A percentile compares a stretch with the other conserved stretches of the same genome.
Evolutionary conservation across 768 basidiomycete genomes (phyloP).

Genomic region (Russula sp.): DNA sequence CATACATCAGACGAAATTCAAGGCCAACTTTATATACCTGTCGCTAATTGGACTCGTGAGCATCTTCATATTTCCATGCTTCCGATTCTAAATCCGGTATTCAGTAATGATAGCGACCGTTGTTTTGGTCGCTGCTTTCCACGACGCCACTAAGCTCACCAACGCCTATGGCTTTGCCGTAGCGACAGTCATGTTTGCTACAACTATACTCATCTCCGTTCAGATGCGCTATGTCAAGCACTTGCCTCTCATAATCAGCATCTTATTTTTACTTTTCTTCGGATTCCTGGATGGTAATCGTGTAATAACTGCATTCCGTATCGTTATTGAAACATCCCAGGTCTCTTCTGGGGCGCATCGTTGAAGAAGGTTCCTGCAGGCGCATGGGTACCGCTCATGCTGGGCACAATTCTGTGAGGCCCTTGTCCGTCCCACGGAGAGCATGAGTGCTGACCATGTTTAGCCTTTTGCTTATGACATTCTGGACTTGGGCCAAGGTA

Average conservation of each 20-base stretch:
- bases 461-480: constrained; percentile 42
- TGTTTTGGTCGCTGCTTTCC: constrained; percentile 50
- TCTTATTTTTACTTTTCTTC: constrained; percentile 44
- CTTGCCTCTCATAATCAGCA: constrained; percentile 35
- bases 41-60: constrained; percentile 47
- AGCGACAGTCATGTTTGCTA: constrained; percentile 58
- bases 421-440: not conserved
- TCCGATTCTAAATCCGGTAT: not conserved
- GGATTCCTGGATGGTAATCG: constrained; percentile 54
- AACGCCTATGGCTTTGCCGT: constrained; percentile 60
- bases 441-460: not conserved
- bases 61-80: not conserved
- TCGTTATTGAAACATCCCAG: constrained; percentile 17
- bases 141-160: constrained; percentile 44
- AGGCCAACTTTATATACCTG: constrained; percentile 62
- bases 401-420: constrained; percentile 44
- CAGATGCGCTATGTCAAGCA: constrained; percentile 53
- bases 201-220: constrained; percentile 46
- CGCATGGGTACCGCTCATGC: constrained; percentile 59
- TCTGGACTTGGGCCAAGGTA: constrained; percentile 63
- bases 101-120: constrained; percentile 45
- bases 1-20: constrained; percentile 54
- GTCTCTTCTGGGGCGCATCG: constrained; percentile 57
- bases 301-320: not conserved
- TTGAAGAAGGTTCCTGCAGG: constrained; percentile 56